Evolutionary conservation across 2,329 filamentous ascomycete species (phyloP), one percentile per base, ranked within the genome.

Genomic region (Diaporthe ampelina): DNA sequence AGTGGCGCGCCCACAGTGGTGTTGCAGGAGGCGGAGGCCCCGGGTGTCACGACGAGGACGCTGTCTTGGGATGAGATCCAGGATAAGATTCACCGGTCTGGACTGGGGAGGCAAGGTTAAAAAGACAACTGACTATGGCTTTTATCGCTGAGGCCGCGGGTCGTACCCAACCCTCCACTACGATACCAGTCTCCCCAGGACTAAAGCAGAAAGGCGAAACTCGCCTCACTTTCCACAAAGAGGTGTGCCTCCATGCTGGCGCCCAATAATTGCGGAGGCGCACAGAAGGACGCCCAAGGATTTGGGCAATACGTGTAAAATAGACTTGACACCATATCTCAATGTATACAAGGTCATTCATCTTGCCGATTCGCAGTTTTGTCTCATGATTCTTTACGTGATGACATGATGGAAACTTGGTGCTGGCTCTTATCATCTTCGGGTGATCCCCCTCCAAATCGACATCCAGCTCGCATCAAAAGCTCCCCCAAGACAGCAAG

Each of bases 1-100:
- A 97, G 92, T 76, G 97, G 97, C 19, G 93, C 94, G 26, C 97
- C 97, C 5, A 99, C 97, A 0, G 95, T 99, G 32, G 96, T 99
- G 58, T 81, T 99, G 79, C 96, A 98, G 86, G 96, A 98, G 85
- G 95, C 95, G 32, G 91, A 95, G 81, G 89, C 94, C 78, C 90
- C 93, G 72, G 92, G 92, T 0, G 87, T 93, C 37, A 91, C 88
- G 79, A 88, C 91, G 77, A 93, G 90, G 78, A 86, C 91, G 43
- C 90, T 97, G 82, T 88, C 88, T 35, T 98, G 97, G 95, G 93
- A 93, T 70, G 94, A 97, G 83, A 96, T 98, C 57, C 95, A 98
- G 86, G 92, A 95, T 74, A 88, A 93, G 72, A 97, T 98, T 79
- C 90, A 92, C 58, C 89, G 90, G 81, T 98, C 95, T 94, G 92